Evolutionary conservation across 345 rosid species (phyloP), one percentile per base, ranked within the genome.

Genomic region (Dipteronia dyeriana): DNA sequence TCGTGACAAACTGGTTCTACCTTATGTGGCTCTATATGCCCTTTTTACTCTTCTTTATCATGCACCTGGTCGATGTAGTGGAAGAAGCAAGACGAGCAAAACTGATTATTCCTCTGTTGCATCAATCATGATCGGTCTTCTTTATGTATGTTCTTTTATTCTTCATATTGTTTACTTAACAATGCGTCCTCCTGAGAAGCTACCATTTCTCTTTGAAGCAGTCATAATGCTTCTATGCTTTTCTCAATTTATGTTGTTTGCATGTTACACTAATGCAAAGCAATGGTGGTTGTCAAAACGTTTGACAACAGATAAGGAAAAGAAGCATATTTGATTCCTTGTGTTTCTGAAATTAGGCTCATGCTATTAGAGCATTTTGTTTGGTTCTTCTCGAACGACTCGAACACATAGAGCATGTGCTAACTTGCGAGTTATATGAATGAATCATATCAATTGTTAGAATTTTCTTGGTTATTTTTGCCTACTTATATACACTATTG

Each of bases 181-280:
- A 22, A 14, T 78, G 68, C 78, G 22, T 31, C 94, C 95, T 70
- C 97, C 95, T 1, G 75, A 64, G 72, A 88, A 79, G 82, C 89
- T 87, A 76, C 91, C 95, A 85, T 91, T 86, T 86, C 79, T 91
- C 74, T 91, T 86, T 17, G 94, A 91, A 68, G 97, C 97, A 75
- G 49, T 87, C 45, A 91, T 93, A 77, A 90, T 91, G 96, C 85
- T 81, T 79, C 80, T 89, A 38, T 93, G 96, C 84, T 90, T 93
- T 85, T 81, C 84, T 41, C 89, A 81, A 66, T 90, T 93, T 68
- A 0, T 76, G 14, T 23, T 76, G 69, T 88, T 90, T 73, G 79
- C 88, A 25, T 4, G 88, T 54, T 79, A 87, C 82, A 78, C 92
- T 60, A 91, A 91, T 81, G 78, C 73, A 62, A 87, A 76, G 75